Evolutionary conservation across 129 eudicot genomes (phyloP), one percentile per base, ranked within the genome.

Genomic region (Centrapalus pauciflorus): DNA sequence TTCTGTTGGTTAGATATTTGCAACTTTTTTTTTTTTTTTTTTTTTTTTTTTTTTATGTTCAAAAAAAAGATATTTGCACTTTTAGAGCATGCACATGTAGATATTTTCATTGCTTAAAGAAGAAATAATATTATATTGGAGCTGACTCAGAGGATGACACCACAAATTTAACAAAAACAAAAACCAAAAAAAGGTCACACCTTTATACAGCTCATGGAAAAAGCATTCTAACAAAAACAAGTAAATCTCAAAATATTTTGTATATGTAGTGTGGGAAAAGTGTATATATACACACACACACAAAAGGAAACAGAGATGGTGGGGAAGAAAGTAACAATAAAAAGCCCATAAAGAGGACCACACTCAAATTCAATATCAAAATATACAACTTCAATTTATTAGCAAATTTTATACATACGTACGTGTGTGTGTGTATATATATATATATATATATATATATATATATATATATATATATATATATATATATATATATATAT

Each of bases 161-260:
- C 69, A 41, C 55, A n/a, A 41, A n/a, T n/a, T n/a, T n/a, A n/a
- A n/a, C n/a, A n/a, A n/a, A n/a, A n/a, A n/a, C n/a, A n/a, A n/a
- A n/a, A n/a, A 28, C 41, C 55, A 64, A 43, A 64, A 56, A 61
- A 28, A 3, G 25, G 24, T 40, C 55, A 25, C 5, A 41, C 69
- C 55, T 43, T 64, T 41, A 64, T 63, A 28, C 69, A 43, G 35
- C 61, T 40, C 37, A 41, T 63, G 37, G 69, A 25, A 63, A 34
- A 40, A 23, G 69, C 25, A 26, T 63, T 9, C 35, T 26, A 46
- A 63, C 3, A 63, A 63, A 14, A n/a, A 6, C 12, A 21, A 5
- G 17, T 4, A 26, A 27, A 55, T 13, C 68, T 12, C 23, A 54
- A 67, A 75, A n/a, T n/a, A n/a, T 69, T 69, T 51, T 30, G 43